Evolutionary conservation across 2,329 filamentous ascomycete genomes (phyloP).

Genomic region (Fusarium nematophilum): DNA sequence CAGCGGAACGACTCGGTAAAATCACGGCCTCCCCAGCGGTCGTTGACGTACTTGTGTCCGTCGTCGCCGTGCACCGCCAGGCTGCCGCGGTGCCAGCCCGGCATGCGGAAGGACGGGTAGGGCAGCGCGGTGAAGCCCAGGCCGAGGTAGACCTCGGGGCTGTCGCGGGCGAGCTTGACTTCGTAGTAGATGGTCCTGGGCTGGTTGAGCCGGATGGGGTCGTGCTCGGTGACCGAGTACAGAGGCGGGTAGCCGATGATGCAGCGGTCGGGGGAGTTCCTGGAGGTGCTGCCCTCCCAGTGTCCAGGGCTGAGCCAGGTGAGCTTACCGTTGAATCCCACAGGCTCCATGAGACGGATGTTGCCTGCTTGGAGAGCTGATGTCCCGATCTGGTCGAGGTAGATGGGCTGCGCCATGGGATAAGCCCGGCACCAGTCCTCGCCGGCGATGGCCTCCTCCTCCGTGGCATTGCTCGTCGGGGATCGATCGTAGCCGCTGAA

Average conservation of each 20-base stretch:
- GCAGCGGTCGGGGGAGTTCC: slow-evolving; percentile 67
- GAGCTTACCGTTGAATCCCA: slow-evolving; percentile 60
- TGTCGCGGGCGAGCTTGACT: slow-evolving; percentile 64
- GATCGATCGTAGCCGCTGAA: slow-evolving; percentile 72
- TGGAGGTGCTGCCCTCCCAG: slow-evolving; percentile 60
- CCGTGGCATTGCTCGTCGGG: slow-evolving; percentile 75
- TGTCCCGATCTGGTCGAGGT: slow-evolving; percentile 58
- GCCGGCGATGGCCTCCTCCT: slow-evolving; percentile 71
- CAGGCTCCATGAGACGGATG: slow-evolving; percentile 65
- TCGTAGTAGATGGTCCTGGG: slow-evolving; percentile 77
- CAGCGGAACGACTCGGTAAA: slow-evolving; percentile 73
- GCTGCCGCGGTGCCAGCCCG: slow-evolving; percentile 83
- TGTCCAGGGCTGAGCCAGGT: slow-evolving; percentile 59
- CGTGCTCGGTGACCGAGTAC: slow-evolving; percentile 71
- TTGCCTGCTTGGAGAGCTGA: slow-evolving; percentile 63
- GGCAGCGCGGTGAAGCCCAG: slow-evolving; percentile 79
- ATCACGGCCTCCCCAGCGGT: slow-evolving; percentile 76
- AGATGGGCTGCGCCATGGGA: slow-evolving; percentile 66
- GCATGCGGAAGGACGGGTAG: slow-evolving; percentile 81
- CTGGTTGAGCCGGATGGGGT: slow-evolving; percentile 59
- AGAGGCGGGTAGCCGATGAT: slow-evolving; percentile 76
- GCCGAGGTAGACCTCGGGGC: slow-evolving; percentile 64
- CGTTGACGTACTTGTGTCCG: slow-evolving; percentile 80
- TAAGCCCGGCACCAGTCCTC: slow-evolving; percentile 73
- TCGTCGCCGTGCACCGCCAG: slow-evolving; percentile 85